Percentiles rank a stretch among this genome's conserved stretches.
Conservation (phyloP, 331 rosid species). For the Prunus yedoensis region DNA sequence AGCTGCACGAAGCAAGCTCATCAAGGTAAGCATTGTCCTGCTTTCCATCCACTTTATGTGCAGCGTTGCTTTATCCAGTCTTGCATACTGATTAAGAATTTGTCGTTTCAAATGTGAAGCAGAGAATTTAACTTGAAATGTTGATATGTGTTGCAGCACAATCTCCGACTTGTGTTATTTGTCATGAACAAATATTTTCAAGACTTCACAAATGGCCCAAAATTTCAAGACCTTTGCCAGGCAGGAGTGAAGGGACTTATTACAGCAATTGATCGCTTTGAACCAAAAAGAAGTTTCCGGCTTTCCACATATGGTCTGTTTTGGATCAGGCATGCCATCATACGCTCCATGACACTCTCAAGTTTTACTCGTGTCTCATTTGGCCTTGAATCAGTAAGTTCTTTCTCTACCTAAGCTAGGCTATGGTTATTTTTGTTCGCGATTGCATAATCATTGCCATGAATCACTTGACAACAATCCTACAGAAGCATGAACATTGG, state of each 20-base stretch:
- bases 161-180: slow-evolving; percentile 89
- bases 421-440: not conserved
- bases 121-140: slow-evolving; percentile 25
- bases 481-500: not conserved
- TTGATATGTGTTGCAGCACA: slow-evolving; percentile 69
- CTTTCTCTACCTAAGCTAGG: slow-evolving; percentile 17
- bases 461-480: not conserved
- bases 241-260: slow-evolving; percentile 97
- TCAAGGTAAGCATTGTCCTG: slow-evolving; percentile 53
- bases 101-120: not conserved
- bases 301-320: slow-evolving; percentile 87
- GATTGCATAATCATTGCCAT: not conserved
- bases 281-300: slow-evolving; percentile 73
- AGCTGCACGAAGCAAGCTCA: slow-evolving; percentile 91
- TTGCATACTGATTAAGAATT: not conserved
- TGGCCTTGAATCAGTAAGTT: slow-evolving; percentile 87
- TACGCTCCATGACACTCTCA: slow-evolving; percentile 89
- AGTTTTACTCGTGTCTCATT: slow-evolving; percentile 90
- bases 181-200: slow-evolving; percentile 85
- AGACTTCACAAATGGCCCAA: slow-evolving; percentile 70
- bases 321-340: slow-evolving; percentile 95
- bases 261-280: slow-evolving; percentile 85
- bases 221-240: slow-evolving; percentile 94
- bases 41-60: not conserved
- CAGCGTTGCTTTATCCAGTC: not conserved